Percentiles rank a stretch among this genome's conserved stretches.
Conservation (phyloP, 192 early-diverging fungal species). For the Lobosporangium transversale region DNA sequence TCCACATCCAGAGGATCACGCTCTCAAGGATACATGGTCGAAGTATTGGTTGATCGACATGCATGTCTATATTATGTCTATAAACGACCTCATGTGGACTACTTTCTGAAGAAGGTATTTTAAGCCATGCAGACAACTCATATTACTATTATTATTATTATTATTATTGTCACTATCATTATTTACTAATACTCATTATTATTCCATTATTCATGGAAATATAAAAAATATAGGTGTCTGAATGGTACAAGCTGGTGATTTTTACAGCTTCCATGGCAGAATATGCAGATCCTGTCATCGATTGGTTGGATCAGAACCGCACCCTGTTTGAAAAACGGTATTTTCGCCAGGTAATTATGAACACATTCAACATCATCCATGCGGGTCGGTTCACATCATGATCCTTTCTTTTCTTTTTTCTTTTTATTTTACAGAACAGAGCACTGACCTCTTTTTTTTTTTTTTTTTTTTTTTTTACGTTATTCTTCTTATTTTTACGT, state of each 20-base stretch:
- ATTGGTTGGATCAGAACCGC: constrained; percentile 81
- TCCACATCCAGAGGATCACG: constrained; percentile 69
- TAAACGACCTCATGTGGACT: constrained; percentile 88
- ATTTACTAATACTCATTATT: too few species aligned
- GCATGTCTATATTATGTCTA: constrained; percentile 89
- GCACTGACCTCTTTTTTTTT: too few species aligned
- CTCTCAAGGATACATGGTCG: constrained; percentile 80
- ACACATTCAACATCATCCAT: background rate
- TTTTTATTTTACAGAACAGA: too few species aligned
- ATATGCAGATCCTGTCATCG: constrained; percentile 95
- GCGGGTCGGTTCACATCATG: too few species aligned
- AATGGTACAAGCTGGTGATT: constrained; percentile 93
- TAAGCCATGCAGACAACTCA: background rate
- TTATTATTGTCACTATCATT: too few species aligned
- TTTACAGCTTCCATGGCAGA: constrained; percentile 93
- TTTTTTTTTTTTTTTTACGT: too few species aligned
- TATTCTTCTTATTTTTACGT: background rate
- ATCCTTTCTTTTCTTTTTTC: too few species aligned
- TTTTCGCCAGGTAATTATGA: constrained; percentile 77
- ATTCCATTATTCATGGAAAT: too few species aligned
- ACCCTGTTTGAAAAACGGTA: constrained; percentile 77
- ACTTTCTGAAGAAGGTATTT: constrained; percentile 83
- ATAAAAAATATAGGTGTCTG: constrained; percentile 79
- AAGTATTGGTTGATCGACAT: constrained; percentile 85
- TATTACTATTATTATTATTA: constrained; percentile 4